Conservation (phyloP, 2,329 filamentous ascomycete genomes). For the Cercospora citrullina region DNA sequence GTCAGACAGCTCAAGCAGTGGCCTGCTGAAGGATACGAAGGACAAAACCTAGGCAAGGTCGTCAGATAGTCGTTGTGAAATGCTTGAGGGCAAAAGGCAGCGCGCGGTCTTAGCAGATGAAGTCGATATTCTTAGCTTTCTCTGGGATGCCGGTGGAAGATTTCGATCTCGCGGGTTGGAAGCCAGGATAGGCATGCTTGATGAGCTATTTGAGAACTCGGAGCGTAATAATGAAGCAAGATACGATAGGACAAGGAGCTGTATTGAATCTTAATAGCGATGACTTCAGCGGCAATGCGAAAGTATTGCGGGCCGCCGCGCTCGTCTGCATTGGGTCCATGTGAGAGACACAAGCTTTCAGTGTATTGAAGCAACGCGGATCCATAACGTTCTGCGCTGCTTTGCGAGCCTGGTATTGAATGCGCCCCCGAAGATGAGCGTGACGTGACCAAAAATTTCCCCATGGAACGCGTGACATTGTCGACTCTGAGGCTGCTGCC, state of each 20-base stretch:
- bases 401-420: background rate
- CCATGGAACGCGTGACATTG: no score
- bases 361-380: background rate
- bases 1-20: background rate
- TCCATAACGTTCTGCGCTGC: background rate
- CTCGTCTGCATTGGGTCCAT: background rate
- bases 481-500: background rate
- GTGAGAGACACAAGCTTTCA: background rate
- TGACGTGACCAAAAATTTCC: no score
- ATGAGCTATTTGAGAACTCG: background rate
- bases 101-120: background rate
- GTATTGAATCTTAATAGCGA: background rate
- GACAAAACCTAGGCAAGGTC: background rate
- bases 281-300: background rate
- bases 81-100: background rate
- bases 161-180: background rate
- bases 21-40: background rate
- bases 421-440: background rate
- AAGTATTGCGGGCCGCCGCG: background rate
- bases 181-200: background rate
- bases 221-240: background rate
- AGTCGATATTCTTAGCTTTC: background rate
- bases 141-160: background rate
- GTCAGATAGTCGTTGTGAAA: background rate
- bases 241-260: background rate